These are phyloP conservation scores for Metarhizium anisopliae DNA, from an alignment of 2,329 filamentous ascomycete species.

Conservation along the genomic window DNA sequence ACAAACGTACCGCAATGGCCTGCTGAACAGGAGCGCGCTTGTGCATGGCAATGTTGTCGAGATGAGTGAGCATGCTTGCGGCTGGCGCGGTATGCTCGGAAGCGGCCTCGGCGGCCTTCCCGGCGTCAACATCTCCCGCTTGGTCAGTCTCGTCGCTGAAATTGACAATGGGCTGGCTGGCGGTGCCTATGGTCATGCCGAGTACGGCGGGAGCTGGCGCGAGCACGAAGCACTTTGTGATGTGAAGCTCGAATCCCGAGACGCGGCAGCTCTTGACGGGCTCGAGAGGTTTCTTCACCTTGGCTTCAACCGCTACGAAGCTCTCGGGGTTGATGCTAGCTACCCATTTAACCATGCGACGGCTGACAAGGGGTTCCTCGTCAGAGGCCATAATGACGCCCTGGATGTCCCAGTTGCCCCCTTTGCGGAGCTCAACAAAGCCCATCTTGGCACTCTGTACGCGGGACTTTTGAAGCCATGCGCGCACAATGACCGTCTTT, in stretches of 20 bases:
- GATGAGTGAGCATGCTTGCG: conserved; percentile 73
- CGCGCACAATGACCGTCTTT: conserved; percentile 66
- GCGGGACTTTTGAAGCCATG: conserved; percentile 35
- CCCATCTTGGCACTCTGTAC: conserved; percentile 59
- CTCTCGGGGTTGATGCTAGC: conserved; percentile 68
- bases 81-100: conserved; percentile 47
- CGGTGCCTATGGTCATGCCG: conserved; percentile 46
- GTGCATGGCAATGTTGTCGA: conserved; percentile 90
- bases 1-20: conserved; percentile 50
- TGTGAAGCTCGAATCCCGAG: conserved; percentile 74
- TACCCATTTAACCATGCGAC: conserved; percentile 91
- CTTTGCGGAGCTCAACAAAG: conserved; percentile 73
- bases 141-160: conserved; percentile 42
- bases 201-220: conserved; percentile 51
- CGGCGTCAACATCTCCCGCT: background rate
- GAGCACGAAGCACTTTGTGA: conserved; percentile 75
- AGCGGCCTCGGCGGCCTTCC: background rate
- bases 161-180: conserved; percentile 46
- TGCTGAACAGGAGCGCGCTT: conserved; percentile 86
- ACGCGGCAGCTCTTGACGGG: conserved; percentile 83
- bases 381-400: conserved; percentile 62
- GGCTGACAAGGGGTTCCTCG: conserved; percentile 46
- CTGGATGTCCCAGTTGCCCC: conserved; percentile 66
- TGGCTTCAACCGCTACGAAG: conserved; percentile 72
- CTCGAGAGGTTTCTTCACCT: conserved; percentile 73